These are phyloP conservation scores for Monosporozyma aerobia DNA, from an alignment of 805 yeast genomes.

Conservation along the genomic window DNA sequence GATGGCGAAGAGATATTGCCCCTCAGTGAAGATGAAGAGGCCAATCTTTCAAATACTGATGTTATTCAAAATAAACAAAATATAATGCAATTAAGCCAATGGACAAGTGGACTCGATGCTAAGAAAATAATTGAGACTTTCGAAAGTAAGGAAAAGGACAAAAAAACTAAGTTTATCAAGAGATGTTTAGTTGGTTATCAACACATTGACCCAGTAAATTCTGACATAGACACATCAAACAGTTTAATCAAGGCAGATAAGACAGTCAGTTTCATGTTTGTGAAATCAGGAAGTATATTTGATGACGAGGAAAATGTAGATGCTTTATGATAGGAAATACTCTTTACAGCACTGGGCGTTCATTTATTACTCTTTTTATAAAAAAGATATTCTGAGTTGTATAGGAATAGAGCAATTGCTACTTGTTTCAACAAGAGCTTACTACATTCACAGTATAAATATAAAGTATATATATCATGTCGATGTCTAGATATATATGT, in stretches of 20 bases:
- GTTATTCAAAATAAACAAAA: constrained; percentile 6
- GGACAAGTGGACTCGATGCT: constrained; percentile 50
- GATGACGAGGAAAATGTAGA: not conserved
- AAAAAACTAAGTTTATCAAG: constrained; percentile 38
- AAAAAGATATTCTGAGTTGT: too few relatives aligned
- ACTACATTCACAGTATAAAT: too few relatives aligned
- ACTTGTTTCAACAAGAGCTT: too few relatives aligned
- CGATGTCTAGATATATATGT: too few relatives aligned
- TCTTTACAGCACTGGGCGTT: too few relatives aligned
- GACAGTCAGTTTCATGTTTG: constrained; percentile 21
- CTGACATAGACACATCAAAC: constrained; percentile 16
- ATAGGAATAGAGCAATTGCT: too few relatives aligned
- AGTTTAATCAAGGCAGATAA: constrained; percentile 9
- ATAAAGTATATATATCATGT: too few relatives aligned
- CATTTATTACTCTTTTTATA: too few relatives aligned
- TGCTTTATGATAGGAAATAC: not conserved
- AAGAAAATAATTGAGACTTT: constrained; percentile 17
- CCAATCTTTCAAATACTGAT: constrained; percentile 5
- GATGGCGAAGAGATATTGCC: constrained; percentile 33
- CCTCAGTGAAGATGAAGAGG: not conserved
- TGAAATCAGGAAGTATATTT: constrained; percentile 14
- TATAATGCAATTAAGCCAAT: constrained; percentile 23
- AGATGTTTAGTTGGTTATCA: constrained; percentile 52
- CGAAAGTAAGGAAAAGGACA: constrained; percentile 14
- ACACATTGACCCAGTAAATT: constrained; percentile 47